Base-by-base conservation (phyloP, 345 rosid genomes). In the Trapa incisa region DNA sequence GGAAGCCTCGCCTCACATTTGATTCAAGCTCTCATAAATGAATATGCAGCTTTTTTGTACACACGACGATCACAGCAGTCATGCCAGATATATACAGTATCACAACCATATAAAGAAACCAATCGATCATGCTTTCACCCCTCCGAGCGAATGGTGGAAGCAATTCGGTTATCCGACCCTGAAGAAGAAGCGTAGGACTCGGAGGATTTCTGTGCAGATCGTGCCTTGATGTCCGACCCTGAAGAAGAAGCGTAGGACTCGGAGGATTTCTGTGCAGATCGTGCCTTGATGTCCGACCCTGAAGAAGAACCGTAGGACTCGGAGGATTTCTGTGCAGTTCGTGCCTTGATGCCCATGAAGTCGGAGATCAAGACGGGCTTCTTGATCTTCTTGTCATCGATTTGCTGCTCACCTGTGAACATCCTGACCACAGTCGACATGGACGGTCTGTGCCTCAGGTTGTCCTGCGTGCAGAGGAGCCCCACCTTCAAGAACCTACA, bases 401-500 rank as follows among this genome's bases (percentile, higher is more conserved):
- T 64, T 47, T 69, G 70, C 47, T 50, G 35, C 67, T 84, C 80
- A 11, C 81, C 82, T 4, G 35, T 68, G 22, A 86, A 80, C 91
- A 86, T 77, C 75, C 73, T 68, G 33, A 79, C 79, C 61, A 78
- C 76, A 0, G 69, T 71, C 10, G 88, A 78, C 86, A 86, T 86
- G 65, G 76, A 66, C 9, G 91, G 91, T 3, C 91, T 81, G 70
- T 60, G 70, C 72, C 77, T 84, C 35, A 86, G 76, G 72, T 63
- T 71, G 38, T 84, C 91, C 70, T 86, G 91, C 65, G 85, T 84
- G 85, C 91, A 82, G 50, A 84, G 82, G 33, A 86, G 83, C 8
- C 81, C 83, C 47, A 82, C 78, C 72, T 80, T 84, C 57, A 86
- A 70, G 77, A 71, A 84, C 47, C 74, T 74, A 64, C 70, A 71